These are phyloP conservation scores for Eimeria maxima DNA, from an alignment of 169 alveolate species.

Conservation along the genomic window DNA sequence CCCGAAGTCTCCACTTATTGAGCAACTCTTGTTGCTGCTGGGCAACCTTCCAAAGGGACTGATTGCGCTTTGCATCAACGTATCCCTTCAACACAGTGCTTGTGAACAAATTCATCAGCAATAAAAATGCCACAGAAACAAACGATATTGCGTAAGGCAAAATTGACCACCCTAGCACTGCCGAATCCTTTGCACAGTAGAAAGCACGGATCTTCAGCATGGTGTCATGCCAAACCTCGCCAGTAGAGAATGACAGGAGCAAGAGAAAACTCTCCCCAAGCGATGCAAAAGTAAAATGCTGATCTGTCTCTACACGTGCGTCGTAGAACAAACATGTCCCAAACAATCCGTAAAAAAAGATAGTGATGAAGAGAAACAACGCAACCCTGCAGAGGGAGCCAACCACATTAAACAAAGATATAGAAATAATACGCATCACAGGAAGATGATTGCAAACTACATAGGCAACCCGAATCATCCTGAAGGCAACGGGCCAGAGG, in stretches of 20 bases:
- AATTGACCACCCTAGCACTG: neutral
- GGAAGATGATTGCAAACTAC: constrained; percentile 61
- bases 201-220: constrained; percentile 56
- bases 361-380: constrained; percentile 9
- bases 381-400: constrained; percentile 51
- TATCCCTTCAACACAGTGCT: constrained; percentile 79
- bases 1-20: constrained; percentile 73
- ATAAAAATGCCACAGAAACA: constrained; percentile 55
- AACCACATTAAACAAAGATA: constrained; percentile 48
- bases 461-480: constrained; percentile 76
- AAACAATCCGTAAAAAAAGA: constrained; percentile 64
- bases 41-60: constrained; percentile 79
- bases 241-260: constrained; percentile 77
- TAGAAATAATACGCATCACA: constrained; percentile 66
- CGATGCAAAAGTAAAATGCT: constrained; percentile 34
- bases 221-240: constrained; percentile 81
- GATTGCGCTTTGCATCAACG: constrained; percentile 77
- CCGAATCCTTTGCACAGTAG: constrained; percentile 23
- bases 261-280: constrained; percentile 37
- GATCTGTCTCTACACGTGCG: constrained; percentile 20
- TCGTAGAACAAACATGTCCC: constrained; percentile 78
- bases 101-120: constrained; percentile 81
- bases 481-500: constrained; percentile 80
- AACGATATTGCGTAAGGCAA: constrained; percentile 65
- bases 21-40: constrained; percentile 71